Conservation (phyloP, 2,329 filamentous ascomycete species). For the Fusarium guadeloupense region DNA sequence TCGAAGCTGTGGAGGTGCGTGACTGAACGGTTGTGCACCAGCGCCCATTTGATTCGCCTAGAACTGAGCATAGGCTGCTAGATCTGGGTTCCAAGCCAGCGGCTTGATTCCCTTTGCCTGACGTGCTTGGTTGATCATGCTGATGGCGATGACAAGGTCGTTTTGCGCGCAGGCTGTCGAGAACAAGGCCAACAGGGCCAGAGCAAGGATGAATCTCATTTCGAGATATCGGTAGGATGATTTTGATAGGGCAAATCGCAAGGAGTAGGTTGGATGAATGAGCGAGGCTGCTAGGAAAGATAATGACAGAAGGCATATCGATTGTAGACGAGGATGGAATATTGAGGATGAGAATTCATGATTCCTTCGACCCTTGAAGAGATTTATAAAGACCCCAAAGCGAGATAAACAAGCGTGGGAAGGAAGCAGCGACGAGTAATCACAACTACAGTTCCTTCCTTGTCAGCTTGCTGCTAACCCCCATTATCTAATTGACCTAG, state of each 20-base stretch:
- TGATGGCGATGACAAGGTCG: conserved; percentile 36
- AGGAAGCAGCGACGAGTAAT: too few species aligned
- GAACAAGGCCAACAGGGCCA: conserved; percentile 27
- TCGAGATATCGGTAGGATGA: not conserved
- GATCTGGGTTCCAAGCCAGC: conserved; percentile 44
- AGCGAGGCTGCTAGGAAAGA: not conserved
- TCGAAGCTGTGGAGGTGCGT: conserved; percentile 45
- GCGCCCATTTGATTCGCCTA: conserved; percentile 49
- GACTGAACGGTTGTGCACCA: conserved; percentile 44
- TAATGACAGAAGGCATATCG: too few species aligned
- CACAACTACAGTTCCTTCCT: too few species aligned
- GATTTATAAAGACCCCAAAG: too few species aligned
- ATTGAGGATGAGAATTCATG: not conserved
- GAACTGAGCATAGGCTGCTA: conserved; percentile 47
- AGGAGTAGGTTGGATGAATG: not conserved
- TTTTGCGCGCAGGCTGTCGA: conserved; percentile 37
- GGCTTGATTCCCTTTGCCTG: conserved; percentile 41
- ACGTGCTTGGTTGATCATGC: conserved; percentile 47
- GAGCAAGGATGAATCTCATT: conserved; percentile 13
- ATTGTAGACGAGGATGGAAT: not conserved
- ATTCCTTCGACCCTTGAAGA: not conserved
- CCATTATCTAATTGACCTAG: too few species aligned
- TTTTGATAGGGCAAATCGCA: not conserved
- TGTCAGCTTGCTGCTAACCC: too few species aligned
- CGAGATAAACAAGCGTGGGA: too few species aligned